A percentile compares a stretch with the other conserved stretches of the same genome.
phyloP scores from a whole-genome alignment of 352 stramenopile genomes.

The Phytophthora rubi region DNA sequence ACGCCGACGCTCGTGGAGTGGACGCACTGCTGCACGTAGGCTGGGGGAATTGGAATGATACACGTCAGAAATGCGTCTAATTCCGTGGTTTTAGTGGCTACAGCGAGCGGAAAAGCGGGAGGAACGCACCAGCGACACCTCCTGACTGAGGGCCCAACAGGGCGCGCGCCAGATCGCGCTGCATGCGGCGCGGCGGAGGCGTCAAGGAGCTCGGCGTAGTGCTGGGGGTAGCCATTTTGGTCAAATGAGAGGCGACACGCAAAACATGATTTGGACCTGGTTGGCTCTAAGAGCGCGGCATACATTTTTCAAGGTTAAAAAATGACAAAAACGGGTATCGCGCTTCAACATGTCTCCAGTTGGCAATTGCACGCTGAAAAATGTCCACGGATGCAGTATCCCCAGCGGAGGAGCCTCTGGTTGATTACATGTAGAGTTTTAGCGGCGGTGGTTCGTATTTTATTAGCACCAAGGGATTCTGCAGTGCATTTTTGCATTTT shows the following conservation, averaged over 20 bases:
- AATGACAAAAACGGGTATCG: constrained; percentile 7
- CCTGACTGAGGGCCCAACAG: constrained; percentile 35
- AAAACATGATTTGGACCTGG: constrained; percentile 23
- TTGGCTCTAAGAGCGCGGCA: constrained; percentile 17
- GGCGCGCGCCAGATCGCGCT: constrained; percentile 39
- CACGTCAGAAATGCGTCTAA: background rate
- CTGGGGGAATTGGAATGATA: constrained; percentile 31
- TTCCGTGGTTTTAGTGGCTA: background rate
- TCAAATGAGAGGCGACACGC: background rate
- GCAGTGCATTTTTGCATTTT: too few species aligned
- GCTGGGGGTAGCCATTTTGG: constrained; percentile 22
- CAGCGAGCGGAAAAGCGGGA: background rate
- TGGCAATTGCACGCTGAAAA: constrained; percentile 1
- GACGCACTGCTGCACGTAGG: constrained; percentile 76
- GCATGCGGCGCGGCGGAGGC: constrained; percentile 20
- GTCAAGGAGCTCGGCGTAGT: constrained; percentile 9
- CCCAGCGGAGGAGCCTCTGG: background rate
- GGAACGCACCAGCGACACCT: constrained; percentile 36
- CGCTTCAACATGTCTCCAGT: constrained; percentile 29
- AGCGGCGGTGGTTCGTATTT: too few species aligned
- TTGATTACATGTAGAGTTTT: too few species aligned
- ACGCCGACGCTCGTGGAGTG: constrained; percentile 71
- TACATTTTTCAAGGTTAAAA: constrained; percentile 24
- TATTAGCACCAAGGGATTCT: too few species aligned
- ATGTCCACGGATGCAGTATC: background rate